Evolutionary conservation across 371 early-diverging fungal genomes (phyloP), one percentile per base, ranked within the genome.

Genomic region (Choanephora cucurbitarum): DNA sequence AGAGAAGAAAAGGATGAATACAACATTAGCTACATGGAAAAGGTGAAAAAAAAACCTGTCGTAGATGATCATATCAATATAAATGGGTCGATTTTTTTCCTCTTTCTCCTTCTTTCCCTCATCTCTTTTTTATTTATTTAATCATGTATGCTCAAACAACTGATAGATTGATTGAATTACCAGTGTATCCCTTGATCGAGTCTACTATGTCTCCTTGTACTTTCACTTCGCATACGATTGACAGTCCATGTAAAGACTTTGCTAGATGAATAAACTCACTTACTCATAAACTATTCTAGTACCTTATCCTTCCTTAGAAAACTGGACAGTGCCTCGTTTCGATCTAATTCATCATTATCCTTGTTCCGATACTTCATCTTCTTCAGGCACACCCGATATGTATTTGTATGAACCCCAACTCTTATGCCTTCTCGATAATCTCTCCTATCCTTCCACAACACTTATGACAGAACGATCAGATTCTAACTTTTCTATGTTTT

Each of bases 301-400:
- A n/a, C n/a, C n/a, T n/a, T n/a, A n/a, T n/a, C n/a, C n/a, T n/a
- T n/a, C n/a, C n/a, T n/a, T n/a, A n/a, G 37, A 49, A 18, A 39
- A 49, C 3, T 49, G 49, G 49, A 22, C 28, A 6, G 11, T 37
- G 14, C 33, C 8, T 37, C 49, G 21, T 49, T 49, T 49, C 19
- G 49, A 37, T 9, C 28, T 6, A 37, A 11, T 37, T 2, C 4
- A 37, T 37, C 1, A 48, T 40, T 39, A 49, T 22, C 47, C 55
- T 13, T 19, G 34, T 10, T 57, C 52, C 31, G 52, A 57, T n/a
- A 23, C 54, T 17, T 65, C 66, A 44, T 67, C 62, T 18, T 45
- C 52, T 11, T 59, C 49, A 41, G 50, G 58, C 21, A 67, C 67
- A 8, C 67, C 67, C 42, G 67, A 67, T 45, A 44, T 50, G 21